Conservation (phyloP, 257 asterid species). For the Jacaranda mimosifolia region DNA sequence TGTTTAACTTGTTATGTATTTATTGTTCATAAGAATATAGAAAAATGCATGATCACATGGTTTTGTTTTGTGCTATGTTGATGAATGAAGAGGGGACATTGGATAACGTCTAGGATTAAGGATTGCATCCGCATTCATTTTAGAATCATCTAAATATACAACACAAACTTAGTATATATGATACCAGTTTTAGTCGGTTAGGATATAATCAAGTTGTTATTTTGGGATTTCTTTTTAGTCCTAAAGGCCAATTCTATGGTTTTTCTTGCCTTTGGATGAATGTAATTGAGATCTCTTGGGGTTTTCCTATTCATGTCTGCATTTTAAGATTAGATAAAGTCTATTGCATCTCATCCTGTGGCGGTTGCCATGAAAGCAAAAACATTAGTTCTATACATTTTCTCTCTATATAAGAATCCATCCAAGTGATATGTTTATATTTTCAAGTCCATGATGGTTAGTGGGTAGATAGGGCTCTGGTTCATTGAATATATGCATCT, state of each 20-base stretch:
- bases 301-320: background rate
- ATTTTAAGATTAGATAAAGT: background rate
- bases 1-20: constrained; percentile 22
- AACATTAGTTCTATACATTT: background rate
- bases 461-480: background rate
- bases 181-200: background rate
- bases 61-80: background rate
- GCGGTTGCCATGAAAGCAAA: background rate
- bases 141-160: background rate
- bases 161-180: background rate
- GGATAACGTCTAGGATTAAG: background rate
- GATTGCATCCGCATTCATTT: background rate
- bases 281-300: background rate
- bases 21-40: background rate
- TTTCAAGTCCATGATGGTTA: background rate
- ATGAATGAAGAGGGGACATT: background rate
- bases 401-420: background rate
- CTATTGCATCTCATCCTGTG: background rate
- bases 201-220: background rate
- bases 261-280: background rate
- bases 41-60: constrained; percentile 1
- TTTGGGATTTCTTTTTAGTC: background rate
- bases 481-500: background rate
- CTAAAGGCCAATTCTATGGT: background rate
- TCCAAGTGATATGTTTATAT: background rate